Base-by-base conservation (phyloP, 257 asterid genomes). In the Scutellaria baicalensis region DNA sequence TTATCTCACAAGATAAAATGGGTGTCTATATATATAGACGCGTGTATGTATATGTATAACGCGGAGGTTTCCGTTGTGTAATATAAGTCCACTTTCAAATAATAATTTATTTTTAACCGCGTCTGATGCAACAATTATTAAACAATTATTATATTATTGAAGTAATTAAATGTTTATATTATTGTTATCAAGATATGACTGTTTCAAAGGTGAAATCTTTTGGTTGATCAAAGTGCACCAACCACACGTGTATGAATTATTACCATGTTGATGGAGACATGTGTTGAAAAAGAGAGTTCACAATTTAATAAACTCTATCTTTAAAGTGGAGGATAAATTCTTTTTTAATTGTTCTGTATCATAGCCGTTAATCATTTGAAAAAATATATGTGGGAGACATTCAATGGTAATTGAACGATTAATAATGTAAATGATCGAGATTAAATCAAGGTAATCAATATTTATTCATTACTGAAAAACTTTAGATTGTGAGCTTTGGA, bases 281-380 rank as follows among this genome's bases (percentile, higher is more conserved):
- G 66, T 42, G 44, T 20, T 48, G 62, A 59, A 39, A 60, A 1
- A 71, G 27, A 0, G 9, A 10, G 8, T 17, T 18, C 8, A 18
- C 42, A 36, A 40, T 7, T 45, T n/a, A n/a, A n/a, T n/a, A n/a
- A n/a, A n/a, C n/a, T n/a, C n/a, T n/a, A n/a, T n/a, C n/a, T n/a
- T n/a, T n/a, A n/a, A n/a, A n/a, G n/a, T n/a, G n/a, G n/a, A 27
- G 33, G 4, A 27, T 27, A 0, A 3, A 27, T 27, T 27, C 33
- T 27, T 27, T 27, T 27, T 27, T 27, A 23, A 23, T 27, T 27
- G 2, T 3, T 81, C 82, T 80, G 82, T 60, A 78, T 48, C 59
- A 62, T 59, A 78, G 81, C 75, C 73, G 76, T 77, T 66, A 14
- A 66, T 75, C 21, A 65, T 61, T 65, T 78, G 68, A 65, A 36